phyloP scores from a whole-genome alignment of 768 basidiomycete species.

The Lactarius trivialis region DNA sequence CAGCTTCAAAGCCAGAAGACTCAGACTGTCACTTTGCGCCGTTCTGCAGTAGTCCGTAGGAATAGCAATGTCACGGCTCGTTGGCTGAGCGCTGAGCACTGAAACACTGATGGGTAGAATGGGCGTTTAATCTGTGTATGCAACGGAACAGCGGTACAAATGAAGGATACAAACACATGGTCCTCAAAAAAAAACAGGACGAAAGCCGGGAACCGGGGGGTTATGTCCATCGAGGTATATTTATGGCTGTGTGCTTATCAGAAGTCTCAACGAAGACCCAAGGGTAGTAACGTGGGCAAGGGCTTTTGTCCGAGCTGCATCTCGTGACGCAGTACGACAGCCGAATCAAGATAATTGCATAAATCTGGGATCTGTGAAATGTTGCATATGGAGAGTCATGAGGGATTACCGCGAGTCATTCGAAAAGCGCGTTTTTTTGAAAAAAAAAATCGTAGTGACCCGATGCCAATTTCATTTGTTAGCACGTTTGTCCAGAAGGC shows the following conservation, averaged over 20 bases:
- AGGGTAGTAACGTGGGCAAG: background rate
- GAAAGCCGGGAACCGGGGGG: background rate
- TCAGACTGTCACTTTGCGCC: background rate
- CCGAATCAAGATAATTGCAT: background rate
- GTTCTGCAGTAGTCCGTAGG: background rate
- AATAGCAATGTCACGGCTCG: background rate
- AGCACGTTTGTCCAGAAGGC: background rate
- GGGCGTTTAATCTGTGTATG: background rate
- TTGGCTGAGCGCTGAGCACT: background rate
- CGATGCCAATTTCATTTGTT: conserved; percentile 1
- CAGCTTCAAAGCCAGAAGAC: background rate
- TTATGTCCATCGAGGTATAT: background rate
- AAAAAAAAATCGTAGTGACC: conserved; percentile 6
- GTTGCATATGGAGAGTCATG: conserved; percentile 3
- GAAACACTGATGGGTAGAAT: conserved; percentile 6
- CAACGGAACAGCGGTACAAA: background rate
- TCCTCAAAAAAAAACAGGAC: background rate
- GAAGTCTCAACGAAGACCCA: background rate
- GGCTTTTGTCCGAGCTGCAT: background rate
- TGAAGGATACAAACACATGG: background rate
- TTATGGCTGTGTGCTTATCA: background rate
- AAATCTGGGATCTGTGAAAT: background rate
- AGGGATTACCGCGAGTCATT: too few species aligned
- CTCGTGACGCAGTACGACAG: background rate
- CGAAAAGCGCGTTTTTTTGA: background rate